These are phyloP conservation scores for Irpex sp. DNA, from an alignment of 1,284 basidiomycete species.

Conservation along the genomic window DNA sequence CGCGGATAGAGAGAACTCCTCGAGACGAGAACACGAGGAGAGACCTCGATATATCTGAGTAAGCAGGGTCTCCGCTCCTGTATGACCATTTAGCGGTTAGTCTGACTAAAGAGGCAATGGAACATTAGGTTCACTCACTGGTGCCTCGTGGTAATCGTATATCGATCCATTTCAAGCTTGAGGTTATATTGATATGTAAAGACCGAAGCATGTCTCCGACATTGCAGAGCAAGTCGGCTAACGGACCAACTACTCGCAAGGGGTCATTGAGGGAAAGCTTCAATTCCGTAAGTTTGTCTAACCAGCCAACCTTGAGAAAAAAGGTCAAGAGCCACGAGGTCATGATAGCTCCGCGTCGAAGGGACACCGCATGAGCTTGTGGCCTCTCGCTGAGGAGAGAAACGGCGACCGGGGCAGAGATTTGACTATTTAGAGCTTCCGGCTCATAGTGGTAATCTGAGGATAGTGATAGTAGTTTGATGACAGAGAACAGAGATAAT, in stretches of 20 bases:
- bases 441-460: background rate
- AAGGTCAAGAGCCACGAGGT: background rate
- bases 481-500: background rate
- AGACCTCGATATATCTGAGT: background rate
- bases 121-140: background rate
- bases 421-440: background rate
- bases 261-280: background rate
- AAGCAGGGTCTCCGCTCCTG: background rate
- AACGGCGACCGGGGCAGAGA: background rate
- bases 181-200: background rate
- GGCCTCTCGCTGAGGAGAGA: background rate
- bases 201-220: background rate
- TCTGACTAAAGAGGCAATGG: background rate
- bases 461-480: background rate
- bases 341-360: background rate
- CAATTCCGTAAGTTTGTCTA: background rate
- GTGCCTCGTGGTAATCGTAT: background rate
- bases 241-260: background rate
- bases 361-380: background rate
- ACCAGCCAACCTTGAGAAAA: background rate
- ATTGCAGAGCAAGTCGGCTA: background rate
- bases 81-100: too few relatives aligned
- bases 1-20: background rate
- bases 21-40: background rate
- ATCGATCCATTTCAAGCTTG: background rate